Evolutionary conservation across 768 basidiomycete species (phyloP), one percentile per base, ranked within the genome.

Genomic region (Kwoniella dendrophila): DNA sequence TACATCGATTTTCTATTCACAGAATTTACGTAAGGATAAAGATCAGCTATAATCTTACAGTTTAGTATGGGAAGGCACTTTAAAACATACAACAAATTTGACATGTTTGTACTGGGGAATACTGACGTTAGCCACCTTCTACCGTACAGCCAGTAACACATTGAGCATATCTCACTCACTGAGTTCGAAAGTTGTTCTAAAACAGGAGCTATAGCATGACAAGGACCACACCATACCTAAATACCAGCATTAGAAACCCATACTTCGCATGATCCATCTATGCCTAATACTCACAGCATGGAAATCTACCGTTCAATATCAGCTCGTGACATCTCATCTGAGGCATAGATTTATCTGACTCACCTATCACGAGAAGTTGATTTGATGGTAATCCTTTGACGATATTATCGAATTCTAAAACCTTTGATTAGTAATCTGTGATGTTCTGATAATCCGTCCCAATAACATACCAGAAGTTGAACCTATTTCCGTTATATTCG

Each of bases 171-270:
- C 1, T 8, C 11, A 56, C 68, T 64, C 30, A 73, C 75, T 62
- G 64, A 60, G 32, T 68, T 65, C 2, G 74, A 67, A 7, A 78
- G 68, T 45, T 72, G 59, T 45, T 73, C 72, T 12, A 70, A 67
- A 0, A 73, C 63, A 2, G 79, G 79, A 0, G 73, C 72, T 45
- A 80, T 78, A 36, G 72, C 74, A 51, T 75, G 71, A 64, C 78
- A 78, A 1, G 79, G 72, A 29, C 75, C 73, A 57, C 74, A 76
- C 70, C 71, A 68, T 2, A 52, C 48, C 64, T 74, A 30, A 16
- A 18, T 32, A 10, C 3, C 26, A 34, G 41, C 24, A 54, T 33
- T 52, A 59, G 24, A 34, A 50, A 41, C 58, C n/a, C 32, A 16
- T 52, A 22, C 5, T 52, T 24, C 14, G 38, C 16, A 24, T 24